Evolutionary conservation across 202 grass and related monocot genomes (phyloP).

Genomic region (Carex sylvatica): DNA sequence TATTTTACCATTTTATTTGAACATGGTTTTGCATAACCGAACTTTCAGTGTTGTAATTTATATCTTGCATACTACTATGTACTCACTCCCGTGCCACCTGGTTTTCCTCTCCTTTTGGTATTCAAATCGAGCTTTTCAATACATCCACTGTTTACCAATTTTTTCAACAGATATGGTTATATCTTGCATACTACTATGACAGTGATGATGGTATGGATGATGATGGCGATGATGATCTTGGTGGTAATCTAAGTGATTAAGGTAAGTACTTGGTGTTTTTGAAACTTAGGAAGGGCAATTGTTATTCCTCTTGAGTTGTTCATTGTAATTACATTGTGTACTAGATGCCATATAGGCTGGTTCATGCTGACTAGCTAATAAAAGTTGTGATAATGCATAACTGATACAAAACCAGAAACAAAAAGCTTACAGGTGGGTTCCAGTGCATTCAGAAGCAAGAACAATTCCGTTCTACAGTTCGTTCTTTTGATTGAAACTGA

Average conservation of each 20-base stretch:
- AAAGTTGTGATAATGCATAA: neutral
- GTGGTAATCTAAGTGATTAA: slow-evolving; percentile 40
- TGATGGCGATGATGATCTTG: slow-evolving; percentile 22
- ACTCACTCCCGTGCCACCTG: no score
- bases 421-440: neutral
- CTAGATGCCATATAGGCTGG: neutral
- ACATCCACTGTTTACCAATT: no score
- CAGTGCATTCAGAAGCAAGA: neutral
- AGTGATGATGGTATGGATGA: slow-evolving; percentile 28
- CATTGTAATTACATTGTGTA: neutral
- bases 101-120: no score
- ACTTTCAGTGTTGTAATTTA: no score
- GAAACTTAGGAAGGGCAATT: neutral
- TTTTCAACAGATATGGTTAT: no score
- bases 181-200: no score
- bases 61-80: no score
- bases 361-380: neutral
- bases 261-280: slow-evolving; percentile 24
- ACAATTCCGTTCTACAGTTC: neutral
- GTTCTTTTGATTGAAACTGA: neutral
- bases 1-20: no score
- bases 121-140: no score
- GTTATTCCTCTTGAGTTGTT: neutral
- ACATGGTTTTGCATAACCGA: no score
- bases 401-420: neutral